Base-by-base conservation (phyloP, 345 rosid genomes). In the Psidium friedrichsthalianum region DNA sequence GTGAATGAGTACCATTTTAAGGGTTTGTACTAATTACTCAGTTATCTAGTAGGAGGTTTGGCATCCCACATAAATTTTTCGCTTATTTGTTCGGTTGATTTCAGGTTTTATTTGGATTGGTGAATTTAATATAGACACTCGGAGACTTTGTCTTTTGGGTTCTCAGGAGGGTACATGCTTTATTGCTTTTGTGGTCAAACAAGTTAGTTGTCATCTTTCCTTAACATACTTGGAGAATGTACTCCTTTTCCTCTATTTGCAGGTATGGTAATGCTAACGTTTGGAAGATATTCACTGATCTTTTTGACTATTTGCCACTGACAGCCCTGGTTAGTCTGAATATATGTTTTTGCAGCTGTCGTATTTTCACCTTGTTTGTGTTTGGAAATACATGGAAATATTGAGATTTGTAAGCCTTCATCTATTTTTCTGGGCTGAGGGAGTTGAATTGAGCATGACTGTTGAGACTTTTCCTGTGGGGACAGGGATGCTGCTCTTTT, bases 231-330 rank as follows among this genome's bases (percentile, higher is more conserved):
- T 82, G 47, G 59, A 53, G 56, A 52, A 82, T 56, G 22, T 56
- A 20, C 47, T 40, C n/a, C 27, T 54, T 55, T 49, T 52, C 42
- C 49, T 61, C 52, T 14, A 18, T 82, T 82, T 91, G 90, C 93
- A 97, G 99, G 92, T 97, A 97, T 88, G 99, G 99, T 56, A 97
- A 93, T 88, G 98, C 98, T 83, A 94, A 93, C 84, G 98, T 97
- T 82, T 95, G 99, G 98, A 97, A 97, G 93, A 95, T 88, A 86
- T 95, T 95, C 85, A 96, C 99, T 47, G 98, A 97, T 87, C 93
- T 97, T 85, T 97, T 97, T 86, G 99, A 97, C 87, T 97, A 95
- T 92, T 94, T 97, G 85, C 98, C 99, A 44, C 88, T 95, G 90
- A 97, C 98, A 76, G 99, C 99, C 84, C 90, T 97, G 98, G 99